These are phyloP conservation scores for Tricholoma sp. DNA, from an alignment of 768 basidiomycete genomes.

Conservation along the genomic window DNA sequence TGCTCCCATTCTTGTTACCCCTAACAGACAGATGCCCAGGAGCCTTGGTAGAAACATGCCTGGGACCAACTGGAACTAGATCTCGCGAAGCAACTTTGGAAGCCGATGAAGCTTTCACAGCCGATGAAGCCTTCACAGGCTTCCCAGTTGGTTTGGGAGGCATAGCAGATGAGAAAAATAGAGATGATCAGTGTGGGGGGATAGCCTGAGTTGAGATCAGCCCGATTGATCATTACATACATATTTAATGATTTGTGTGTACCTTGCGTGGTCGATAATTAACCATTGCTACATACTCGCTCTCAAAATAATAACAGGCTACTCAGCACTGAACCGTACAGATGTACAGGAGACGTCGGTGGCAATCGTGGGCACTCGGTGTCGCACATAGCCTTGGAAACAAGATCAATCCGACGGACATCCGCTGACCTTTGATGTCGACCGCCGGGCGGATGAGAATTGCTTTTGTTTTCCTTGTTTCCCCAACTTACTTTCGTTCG, in stretches of 20 bases:
- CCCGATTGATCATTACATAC: not conserved
- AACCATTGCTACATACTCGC: too few species aligned
- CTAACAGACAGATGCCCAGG: conserved; percentile 42
- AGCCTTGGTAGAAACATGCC: conserved; percentile 5
- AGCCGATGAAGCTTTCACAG: not conserved
- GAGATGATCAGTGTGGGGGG: not conserved
- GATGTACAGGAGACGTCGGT: too few species aligned
- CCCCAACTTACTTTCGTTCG: not conserved
- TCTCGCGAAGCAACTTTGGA: not conserved
- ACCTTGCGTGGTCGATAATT: too few species aligned
- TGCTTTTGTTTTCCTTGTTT: not conserved
- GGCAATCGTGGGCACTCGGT: not conserved
- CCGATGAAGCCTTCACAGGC: not conserved
- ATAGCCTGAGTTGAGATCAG: not conserved
- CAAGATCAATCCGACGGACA: not conserved
- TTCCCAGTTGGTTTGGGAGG: not conserved
- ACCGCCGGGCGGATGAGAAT: not conserved
- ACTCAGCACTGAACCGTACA: too few species aligned
- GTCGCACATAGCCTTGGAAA: not conserved
- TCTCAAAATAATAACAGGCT: too few species aligned
- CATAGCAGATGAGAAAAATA: not conserved
- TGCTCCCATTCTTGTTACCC: conserved; percentile 21
- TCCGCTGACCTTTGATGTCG: too few species aligned
- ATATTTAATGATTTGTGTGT: too few species aligned
- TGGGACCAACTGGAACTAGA: not conserved